Conservation (phyloP, 108 stramenopile species). For the Chaetoceros tenuissimus region DNA sequence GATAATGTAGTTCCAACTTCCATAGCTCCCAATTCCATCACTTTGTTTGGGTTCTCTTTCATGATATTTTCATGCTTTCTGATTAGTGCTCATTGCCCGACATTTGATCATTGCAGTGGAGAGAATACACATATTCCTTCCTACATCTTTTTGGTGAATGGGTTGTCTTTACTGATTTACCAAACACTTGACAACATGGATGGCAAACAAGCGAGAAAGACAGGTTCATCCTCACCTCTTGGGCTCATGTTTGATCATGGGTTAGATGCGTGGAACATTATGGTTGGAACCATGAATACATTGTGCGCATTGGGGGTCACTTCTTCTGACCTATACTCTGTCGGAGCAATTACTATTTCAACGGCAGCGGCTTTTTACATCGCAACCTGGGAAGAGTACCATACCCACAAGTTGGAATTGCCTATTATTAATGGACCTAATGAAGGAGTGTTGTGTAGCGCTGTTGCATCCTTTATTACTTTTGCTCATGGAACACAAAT, state of each 20-base stretch:
- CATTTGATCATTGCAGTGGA: conserved; percentile 6
- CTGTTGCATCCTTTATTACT: conserved; percentile 46
- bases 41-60: conserved; percentile 64
- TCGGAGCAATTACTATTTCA: conserved; percentile 40
- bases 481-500: conserved; percentile 33
- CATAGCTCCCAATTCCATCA: conserved; percentile 91
- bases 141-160: conserved; percentile 81
- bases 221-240: conserved; percentile 78
- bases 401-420: conserved; percentile 68
- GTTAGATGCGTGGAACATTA: conserved; percentile 87
- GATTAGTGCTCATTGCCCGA: conserved; percentile 60
- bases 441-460: conserved; percentile 67
- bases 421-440: conserved; percentile 80
- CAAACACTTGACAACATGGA: conserved; percentile 98
- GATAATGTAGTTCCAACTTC: conserved; percentile 53
- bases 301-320: conserved; percentile 57
- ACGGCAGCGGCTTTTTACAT: conserved; percentile 68
- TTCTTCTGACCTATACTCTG: conserved; percentile 20
- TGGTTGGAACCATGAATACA: conserved; percentile 65
- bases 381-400: conserved; percentile 84
- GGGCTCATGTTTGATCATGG: conserved; percentile 97
- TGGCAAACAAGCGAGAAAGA: conserved; percentile 95
- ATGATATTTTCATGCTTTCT: conserved; percentile 66
- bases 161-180: conserved; percentile 83
- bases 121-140: conserved; percentile 31